Conservation (phyloP, 345 rosid genomes). For the Syzygium aromaticum region DNA sequence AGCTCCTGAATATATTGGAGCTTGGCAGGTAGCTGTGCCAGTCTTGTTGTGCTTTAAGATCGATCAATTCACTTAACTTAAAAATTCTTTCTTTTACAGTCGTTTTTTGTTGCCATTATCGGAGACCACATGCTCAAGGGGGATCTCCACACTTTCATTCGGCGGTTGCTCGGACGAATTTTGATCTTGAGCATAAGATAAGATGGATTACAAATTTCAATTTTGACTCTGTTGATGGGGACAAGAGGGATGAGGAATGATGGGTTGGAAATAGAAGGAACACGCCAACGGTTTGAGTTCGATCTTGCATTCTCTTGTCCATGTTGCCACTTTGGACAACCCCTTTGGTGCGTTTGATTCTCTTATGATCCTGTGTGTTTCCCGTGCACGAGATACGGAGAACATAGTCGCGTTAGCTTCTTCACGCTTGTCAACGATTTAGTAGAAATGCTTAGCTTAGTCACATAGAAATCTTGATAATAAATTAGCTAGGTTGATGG, state of each 20-base stretch:
- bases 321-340: background rate
- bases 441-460: background rate
- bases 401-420: background rate
- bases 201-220: background rate
- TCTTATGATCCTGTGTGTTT: background rate
- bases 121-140: slow-evolving; percentile 1
- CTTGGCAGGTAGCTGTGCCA: background rate
- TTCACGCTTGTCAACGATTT: background rate
- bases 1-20: background rate
- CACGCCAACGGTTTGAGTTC: background rate
- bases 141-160: background rate
- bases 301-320: background rate
- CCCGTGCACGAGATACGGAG: background rate
- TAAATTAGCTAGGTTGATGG: background rate
- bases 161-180: background rate
- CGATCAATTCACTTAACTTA: background rate
- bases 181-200: background rate
- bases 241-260: background rate
- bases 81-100: background rate
- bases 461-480: background rate
- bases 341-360: background rate
- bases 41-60: background rate
- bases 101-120: background rate
- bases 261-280: background rate
- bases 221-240: background rate